A percentile compares a stretch with the other conserved stretches of the same genome.
Conservation (phyloP, 805 yeast genomes). For the Candida vartiovaarae region DNA sequence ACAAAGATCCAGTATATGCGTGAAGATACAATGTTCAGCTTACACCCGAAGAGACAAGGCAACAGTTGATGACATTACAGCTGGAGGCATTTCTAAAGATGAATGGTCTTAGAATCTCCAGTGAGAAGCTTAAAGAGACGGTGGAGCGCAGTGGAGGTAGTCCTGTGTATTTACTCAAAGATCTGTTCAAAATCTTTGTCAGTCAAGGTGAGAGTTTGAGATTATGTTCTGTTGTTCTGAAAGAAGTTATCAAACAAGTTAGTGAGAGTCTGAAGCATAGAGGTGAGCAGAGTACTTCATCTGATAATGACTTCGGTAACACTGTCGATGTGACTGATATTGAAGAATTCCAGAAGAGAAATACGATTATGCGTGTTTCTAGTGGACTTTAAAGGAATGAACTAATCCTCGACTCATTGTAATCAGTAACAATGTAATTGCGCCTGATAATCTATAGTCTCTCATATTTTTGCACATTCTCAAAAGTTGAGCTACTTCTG, state of each 20-base stretch:
- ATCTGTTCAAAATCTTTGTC: constrained; percentile 35
- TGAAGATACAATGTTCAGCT: constrained; percentile 34
- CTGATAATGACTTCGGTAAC: not conserved
- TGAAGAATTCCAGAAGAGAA: constrained; percentile 6
- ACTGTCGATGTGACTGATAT: constrained; percentile 5
- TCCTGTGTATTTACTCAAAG: constrained; percentile 31
- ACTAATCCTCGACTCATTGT: too few species aligned
- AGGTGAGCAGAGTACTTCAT: not conserved
- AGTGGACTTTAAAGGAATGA: not conserved
- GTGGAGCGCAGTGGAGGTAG: constrained; percentile 32
- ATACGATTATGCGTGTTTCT: constrained; percentile 1
- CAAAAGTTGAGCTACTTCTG: too few species aligned
- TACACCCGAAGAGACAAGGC: constrained; percentile 30
- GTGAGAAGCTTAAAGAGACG: constrained; percentile 31
- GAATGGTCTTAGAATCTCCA: constrained; percentile 41
- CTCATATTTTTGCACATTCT: too few species aligned
- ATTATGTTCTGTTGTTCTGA: constrained; percentile 27
- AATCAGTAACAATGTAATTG: too few species aligned
- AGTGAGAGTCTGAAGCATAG: constrained; percentile 3
- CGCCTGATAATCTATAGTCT: too few species aligned
- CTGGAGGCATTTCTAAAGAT: constrained; percentile 37
- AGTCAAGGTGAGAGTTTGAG: constrained; percentile 34
- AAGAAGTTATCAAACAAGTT: constrained; percentile 27
- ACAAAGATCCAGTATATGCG: constrained; percentile 30
- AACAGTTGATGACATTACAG: constrained; percentile 31